phyloP scores from a whole-genome alignment of 495 filamentous ascomycete genomes.

The Talaromyces proteolyticus region DNA sequence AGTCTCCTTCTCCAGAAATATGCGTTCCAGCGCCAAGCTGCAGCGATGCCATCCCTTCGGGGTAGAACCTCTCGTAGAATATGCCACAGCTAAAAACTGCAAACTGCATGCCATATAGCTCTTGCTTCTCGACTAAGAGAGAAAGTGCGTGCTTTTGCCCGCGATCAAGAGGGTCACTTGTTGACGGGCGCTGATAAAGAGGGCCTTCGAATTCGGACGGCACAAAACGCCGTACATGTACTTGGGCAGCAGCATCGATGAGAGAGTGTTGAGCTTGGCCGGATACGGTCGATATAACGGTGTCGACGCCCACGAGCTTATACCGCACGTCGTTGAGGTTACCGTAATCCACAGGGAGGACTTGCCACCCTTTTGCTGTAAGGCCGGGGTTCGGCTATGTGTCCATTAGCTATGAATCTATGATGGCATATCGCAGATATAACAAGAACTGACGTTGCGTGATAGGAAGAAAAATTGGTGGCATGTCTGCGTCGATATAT shows the following conservation, averaged over 20 bases:
- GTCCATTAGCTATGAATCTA: conserved; percentile 7
- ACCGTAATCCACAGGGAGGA: conserved; percentile 59
- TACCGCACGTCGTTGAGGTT: conserved; percentile 48
- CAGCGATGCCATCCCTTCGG: conserved; percentile 50
- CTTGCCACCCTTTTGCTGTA: conserved; percentile 43
- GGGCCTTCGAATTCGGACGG: conserved; percentile 71
- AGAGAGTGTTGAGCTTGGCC: conserved; percentile 60
- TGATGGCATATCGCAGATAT: not conserved
- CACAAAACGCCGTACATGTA: conserved; percentile 61
- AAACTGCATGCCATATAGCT: conserved; percentile 45
- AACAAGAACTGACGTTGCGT: conserved; percentile 39
- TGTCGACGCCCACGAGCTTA: conserved; percentile 62
- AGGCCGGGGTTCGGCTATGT: conserved; percentile 24
- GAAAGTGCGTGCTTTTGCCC: conserved; percentile 50
- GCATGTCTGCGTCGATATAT: conserved; percentile 47
- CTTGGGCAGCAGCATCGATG: conserved; percentile 62
- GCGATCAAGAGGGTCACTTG: conserved; percentile 43
- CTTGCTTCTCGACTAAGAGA: conserved; percentile 46
- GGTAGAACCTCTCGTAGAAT: conserved; percentile 71
- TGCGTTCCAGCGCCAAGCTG: conserved; percentile 45
- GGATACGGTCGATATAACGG: conserved; percentile 69
- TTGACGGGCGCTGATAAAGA: conserved; percentile 15
- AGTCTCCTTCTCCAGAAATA: conserved; percentile 51
- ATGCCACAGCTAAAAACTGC: conserved; percentile 67
- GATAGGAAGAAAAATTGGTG: conserved; percentile 68